Base-by-base conservation (phyloP, 495 filamentous ascomycete species). In the Penicillium tannophilum region DNA sequence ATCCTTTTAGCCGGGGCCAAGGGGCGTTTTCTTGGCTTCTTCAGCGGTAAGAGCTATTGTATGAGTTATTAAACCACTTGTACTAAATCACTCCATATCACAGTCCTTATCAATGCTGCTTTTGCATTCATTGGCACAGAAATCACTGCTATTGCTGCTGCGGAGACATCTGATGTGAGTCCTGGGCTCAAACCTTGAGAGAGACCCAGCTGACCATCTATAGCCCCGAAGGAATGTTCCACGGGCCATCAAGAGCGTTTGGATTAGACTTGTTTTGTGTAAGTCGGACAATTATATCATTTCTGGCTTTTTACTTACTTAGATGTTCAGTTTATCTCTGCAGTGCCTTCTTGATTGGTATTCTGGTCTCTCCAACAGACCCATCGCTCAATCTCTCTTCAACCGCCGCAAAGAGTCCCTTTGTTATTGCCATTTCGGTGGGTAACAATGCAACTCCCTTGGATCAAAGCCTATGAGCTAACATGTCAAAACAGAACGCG, bases 291-390 rank as follows among this genome's bases (percentile, higher is more conserved):
- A 17, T 26, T 17, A 11, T 1, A 24, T 44, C 2, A 24, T 41
- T 6, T 44, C 28, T 14, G 6, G 23, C 7, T 6, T n/a, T 14
- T 20, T 55, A 4, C 35, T 53, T 6, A 53, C 23, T 45, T 31
- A 47, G 8, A 50, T 16, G 0, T 14, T 14, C 82, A 62, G 86
- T 87, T 68, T 87, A 87, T 66, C 67, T 86, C 51, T 69, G 80
- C 26, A 76, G 80, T 52, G 73, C 82, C 11, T 66, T 85, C 11
- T 63, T 76, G 60, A 54, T 66, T 43, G 80, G 76, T 6, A 61
- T 72, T 6, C 75, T 80, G 16, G 81, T 82, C 69, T 75, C 75
- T 24, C 71, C 77, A n/a, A 81, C 79, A 4, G 72, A 82, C 12
- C 83, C 79, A 56, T 80, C 82, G 14, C 64, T 83, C 41, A 76